These are phyloP conservation scores for Avena eriantha DNA, from an alignment of 176 grass and related monocot genomes.

Conservation along the genomic window DNA sequence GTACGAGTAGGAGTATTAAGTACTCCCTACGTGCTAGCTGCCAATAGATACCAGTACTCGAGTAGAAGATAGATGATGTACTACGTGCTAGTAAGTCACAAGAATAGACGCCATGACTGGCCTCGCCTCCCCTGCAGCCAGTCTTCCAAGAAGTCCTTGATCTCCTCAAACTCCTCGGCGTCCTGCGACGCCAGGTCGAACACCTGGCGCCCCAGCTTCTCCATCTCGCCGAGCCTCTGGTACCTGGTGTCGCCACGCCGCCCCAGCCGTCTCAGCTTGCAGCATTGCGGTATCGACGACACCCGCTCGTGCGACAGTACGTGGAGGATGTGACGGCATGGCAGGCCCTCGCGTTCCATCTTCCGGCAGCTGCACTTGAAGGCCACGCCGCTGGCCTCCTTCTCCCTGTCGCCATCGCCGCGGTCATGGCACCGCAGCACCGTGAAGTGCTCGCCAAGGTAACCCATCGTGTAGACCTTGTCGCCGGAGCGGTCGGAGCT, in stretches of 20 bases:
- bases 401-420: neutral
- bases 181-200: slow-evolving; percentile 44
- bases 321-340: slow-evolving; percentile 35
- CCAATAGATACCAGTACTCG: too few relatives aligned
- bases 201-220: slow-evolving; percentile 25
- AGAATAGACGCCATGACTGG: neutral
- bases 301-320: neutral
- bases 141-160: slow-evolving; percentile 3
- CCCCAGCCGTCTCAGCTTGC: neutral
- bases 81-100: neutral
- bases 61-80: neutral
- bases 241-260: neutral
- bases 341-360: slow-evolving; percentile 45
- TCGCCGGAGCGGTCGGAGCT: neutral
- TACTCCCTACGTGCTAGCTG: too few relatives aligned
- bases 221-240: slow-evolving; percentile 1
- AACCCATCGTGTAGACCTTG: slow-evolving; percentile 6
- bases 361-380: slow-evolving; percentile 42
- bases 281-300: neutral
- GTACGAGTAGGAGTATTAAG: too few relatives aligned
- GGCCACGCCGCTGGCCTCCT: neutral
- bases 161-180: slow-evolving; percentile 28
- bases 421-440: neutral
- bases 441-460: neutral
- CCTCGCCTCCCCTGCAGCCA: slow-evolving; percentile 4